Conservation (phyloP, 2,329 filamentous ascomycete species). For the Aspergillus tanneri region DNA sequence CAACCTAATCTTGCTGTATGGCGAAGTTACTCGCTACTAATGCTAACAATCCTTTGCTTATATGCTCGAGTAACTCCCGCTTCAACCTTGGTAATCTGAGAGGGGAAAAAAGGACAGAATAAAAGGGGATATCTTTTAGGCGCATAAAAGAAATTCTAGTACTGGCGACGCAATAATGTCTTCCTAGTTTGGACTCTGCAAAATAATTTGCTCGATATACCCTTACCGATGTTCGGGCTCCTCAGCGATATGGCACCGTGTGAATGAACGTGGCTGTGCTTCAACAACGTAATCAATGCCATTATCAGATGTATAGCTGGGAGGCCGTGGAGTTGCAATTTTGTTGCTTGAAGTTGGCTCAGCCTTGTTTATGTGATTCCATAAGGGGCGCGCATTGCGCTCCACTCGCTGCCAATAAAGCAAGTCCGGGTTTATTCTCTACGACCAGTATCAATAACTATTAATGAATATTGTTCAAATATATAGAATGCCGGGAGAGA, state of each 20-base stretch:
- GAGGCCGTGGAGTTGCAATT: slow-evolving; percentile 57
- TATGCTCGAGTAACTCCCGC: slow-evolving; percentile 11
- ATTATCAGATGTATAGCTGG: slow-evolving; percentile 74
- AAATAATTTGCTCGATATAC: neutral
- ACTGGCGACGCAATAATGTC: neutral
- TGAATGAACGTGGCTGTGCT: slow-evolving; percentile 60
- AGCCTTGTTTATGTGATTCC: neutral
- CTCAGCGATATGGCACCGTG: slow-evolving; percentile 32
- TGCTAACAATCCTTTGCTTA: slow-evolving; percentile 2
- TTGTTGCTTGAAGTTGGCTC: slow-evolving; percentile 18
- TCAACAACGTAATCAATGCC: slow-evolving; percentile 71
- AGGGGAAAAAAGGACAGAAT: neutral
- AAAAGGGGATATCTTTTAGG: neutral
- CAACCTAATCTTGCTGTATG: too few species aligned
- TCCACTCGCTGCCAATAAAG: slow-evolving; percentile 74
- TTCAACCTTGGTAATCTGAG: slow-evolving; percentile 1
- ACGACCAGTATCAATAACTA: slow-evolving; percentile 2
- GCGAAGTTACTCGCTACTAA: neutral
- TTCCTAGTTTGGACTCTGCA: neutral
- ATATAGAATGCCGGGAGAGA: slow-evolving; percentile 1
- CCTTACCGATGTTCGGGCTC: neutral
- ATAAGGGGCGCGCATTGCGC: slow-evolving; percentile 7
- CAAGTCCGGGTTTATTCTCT: slow-evolving; percentile 76
- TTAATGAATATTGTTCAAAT: too few species aligned
- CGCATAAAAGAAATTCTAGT: neutral